These are phyloP conservation scores for Groenewaldozyma tartarivorans DNA, from an alignment of 805 yeast species.

Conservation along the genomic window DNA sequence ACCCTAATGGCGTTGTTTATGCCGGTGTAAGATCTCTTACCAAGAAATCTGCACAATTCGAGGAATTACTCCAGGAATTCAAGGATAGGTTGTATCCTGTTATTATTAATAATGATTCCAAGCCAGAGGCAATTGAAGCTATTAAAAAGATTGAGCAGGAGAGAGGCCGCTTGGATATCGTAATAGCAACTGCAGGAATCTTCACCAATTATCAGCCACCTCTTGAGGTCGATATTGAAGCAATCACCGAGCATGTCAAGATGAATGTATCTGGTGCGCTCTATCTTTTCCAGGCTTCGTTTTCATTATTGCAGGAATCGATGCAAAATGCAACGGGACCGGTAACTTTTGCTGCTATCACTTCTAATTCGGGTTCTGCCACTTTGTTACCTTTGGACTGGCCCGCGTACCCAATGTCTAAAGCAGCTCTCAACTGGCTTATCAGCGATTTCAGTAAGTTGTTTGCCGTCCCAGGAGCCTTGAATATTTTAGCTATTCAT, in stretches of 20 bases:
- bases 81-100: not conserved
- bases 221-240: not conserved
- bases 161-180: not conserved
- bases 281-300: not conserved
- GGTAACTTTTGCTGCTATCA: not conserved
- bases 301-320: not conserved
- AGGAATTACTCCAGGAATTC: conserved; percentile 1
- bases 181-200: not conserved
- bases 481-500: too few relatives aligned
- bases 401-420: not conserved
- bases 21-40: conserved; percentile 1
- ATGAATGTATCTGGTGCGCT: not conserved
- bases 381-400: not conserved
- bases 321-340: not conserved
- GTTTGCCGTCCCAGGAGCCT: too few relatives aligned
- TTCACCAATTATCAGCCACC: not conserved
- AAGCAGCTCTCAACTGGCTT: not conserved
- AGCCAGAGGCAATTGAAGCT: not conserved
- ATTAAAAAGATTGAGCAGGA: not conserved
- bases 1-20: not conserved
- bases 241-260: not conserved
- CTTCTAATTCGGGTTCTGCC: not conserved
- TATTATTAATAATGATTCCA: not conserved
- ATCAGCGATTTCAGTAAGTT: too few relatives aligned
- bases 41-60: conserved; percentile 5